Evolutionary conservation across 2,329 filamentous ascomycete genomes (phyloP).

Genomic region (Tricladium varicosporioides): DNA sequence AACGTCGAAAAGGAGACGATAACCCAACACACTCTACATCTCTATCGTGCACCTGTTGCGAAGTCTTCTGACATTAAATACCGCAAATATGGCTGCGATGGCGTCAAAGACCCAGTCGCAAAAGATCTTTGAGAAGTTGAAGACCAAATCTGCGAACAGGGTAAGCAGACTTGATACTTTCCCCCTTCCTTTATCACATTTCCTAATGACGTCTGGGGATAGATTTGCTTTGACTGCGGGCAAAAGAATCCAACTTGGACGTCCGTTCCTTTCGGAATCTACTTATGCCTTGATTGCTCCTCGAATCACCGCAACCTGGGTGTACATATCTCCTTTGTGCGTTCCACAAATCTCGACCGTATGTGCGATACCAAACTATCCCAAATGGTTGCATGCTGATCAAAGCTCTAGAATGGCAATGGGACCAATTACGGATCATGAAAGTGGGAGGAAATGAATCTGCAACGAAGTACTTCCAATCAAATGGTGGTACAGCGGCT

Average conservation of each 20-base stretch:
- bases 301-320: conserved; percentile 96
- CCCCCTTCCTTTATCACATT: conserved; percentile 21
- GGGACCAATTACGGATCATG: conserved; percentile 96
- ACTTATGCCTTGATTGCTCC: conserved; percentile 96
- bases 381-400: conserved; percentile 20
- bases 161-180: conserved; percentile 45
- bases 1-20: conserved; percentile 18
- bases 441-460: conserved; percentile 98
- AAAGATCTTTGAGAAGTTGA: conserved; percentile 97
- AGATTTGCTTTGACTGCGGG: conserved; percentile 98
- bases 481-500: conserved; percentile 89
- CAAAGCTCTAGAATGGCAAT: conserved; percentile 78
- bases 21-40: not conserved
- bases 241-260: conserved; percentile 99
- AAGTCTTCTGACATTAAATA: not conserved
- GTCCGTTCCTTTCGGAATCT: conserved; percentile 94
- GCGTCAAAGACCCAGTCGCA: conserved; percentile 94
- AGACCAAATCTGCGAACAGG: conserved; percentile 92
- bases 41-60: not conserved
- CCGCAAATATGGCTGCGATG: conserved; percentile 55
- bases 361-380: conserved; percentile 44
- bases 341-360: conserved; percentile 98
- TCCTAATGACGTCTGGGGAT: conserved; percentile 20
- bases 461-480: conserved; percentile 96
- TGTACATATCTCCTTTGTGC: conserved; percentile 98